phyloP scores from a whole-genome alignment of 768 basidiomycete genomes.

The Amanita fuliginea region DNA sequence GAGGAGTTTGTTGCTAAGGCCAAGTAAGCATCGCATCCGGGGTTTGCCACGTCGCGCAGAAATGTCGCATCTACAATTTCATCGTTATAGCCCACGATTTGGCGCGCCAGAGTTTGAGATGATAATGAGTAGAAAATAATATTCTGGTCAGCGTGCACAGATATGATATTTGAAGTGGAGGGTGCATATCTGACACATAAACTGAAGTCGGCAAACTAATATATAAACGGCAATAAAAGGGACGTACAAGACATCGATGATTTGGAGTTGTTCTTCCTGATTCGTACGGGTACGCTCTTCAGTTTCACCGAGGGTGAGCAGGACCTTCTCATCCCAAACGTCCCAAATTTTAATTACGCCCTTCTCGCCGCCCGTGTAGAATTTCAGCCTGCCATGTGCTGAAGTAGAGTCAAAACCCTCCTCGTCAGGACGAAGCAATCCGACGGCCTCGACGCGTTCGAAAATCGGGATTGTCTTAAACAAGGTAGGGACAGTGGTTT shows the following conservation, averaged over 20 bases:
- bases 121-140: constrained; percentile 82
- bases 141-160: constrained; percentile 93
- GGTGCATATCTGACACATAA: constrained; percentile 50
- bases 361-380: constrained; percentile 90
- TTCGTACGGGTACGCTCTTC: constrained; percentile 33
- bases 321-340: constrained; percentile 47
- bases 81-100: constrained; percentile 95
- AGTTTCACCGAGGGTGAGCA: constrained; percentile 48
- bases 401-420: constrained; percentile 32
- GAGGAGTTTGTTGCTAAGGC: constrained; percentile 98
- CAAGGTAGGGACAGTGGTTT: constrained; percentile 44
- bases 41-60: constrained; percentile 33
- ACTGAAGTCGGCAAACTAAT: constrained; percentile 11
- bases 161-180: constrained; percentile 52
- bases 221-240: constrained; percentile 3
- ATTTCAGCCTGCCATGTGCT: constrained; percentile 33
- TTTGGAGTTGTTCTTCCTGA: constrained; percentile 77
- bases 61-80: constrained; percentile 90
- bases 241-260: constrained; percentile 72
- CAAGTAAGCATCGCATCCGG: constrained; percentile 51
- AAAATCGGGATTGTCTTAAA: constrained; percentile 73
- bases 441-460: constrained; percentile 83
- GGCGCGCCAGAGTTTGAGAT: constrained; percentile 54
- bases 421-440: constrained; percentile 47
- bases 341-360: constrained; percentile 85